Evolutionary conservation across 441 rosid genomes (phyloP), one percentile per base, ranked within the genome.

Genomic region (Gossypium trilobum): DNA sequence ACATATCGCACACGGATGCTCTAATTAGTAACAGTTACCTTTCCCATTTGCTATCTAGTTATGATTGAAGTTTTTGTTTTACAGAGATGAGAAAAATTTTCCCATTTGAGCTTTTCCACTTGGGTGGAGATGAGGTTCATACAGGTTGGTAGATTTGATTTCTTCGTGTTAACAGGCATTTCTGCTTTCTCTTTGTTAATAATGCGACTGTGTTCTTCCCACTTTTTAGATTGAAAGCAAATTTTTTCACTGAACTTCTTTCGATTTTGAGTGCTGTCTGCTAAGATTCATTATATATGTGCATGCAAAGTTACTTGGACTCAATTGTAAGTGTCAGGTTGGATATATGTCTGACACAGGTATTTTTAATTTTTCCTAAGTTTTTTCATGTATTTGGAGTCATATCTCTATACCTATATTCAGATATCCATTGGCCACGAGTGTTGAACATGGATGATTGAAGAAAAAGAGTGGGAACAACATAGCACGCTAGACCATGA

Each of bases 41-140:
- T 68, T 48, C 42, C 19, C 39, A 19, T 16, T 36, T 73, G 5
- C 17, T 7, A 46, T 72, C 10, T 71, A 20, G 76, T 50, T 63
- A 66, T 54, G 13, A 25, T 58, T 50, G 56, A 5, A 52, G 22
- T 70, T 74, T 75, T 22, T 65, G 16, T 75, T 57, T 74, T 73
- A 50, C 87, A 95, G 98, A 95, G 71, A 72, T 95, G 84, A 87
- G 98, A 79, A 87, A 92, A 79, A 88, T 89, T 51, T 92, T 95
- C 78, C 98, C 98, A 71, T 95, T 95, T 77, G 98, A 84, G 88
- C 87, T 92, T 74, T 87, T 95, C 82, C 99, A 95, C 85, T 86
- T 95, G 85, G 99, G 99, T 51, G 98, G 99, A 64, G 97, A 95
- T 78, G 99, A 95, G 84, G 99, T 95, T 67, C 79, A 95, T 72